Percentiles rank a stretch among this genome's conserved stretches.
Conservation (phyloP, 108 stramenopile genomes). For the Skeletonema marinoi region DNA sequence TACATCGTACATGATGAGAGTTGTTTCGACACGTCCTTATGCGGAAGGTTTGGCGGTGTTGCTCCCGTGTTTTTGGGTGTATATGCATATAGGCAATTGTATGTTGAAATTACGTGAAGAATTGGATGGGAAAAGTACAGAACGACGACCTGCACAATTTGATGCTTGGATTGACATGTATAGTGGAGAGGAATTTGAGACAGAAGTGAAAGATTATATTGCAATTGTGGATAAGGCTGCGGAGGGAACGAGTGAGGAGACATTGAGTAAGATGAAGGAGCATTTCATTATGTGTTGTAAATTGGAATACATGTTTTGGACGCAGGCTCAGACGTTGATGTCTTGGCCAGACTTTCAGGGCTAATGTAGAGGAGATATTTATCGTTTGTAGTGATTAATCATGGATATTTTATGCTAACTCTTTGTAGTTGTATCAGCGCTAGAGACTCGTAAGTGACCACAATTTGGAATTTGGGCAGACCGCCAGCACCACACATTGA, state of each 20-base stretch:
- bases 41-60: conserved; percentile 81
- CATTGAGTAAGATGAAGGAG: conserved; percentile 66
- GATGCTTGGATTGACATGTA: conserved; percentile 94
- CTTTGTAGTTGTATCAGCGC: no score
- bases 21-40: conserved; percentile 60
- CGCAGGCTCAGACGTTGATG: conserved; percentile 63
- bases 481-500: no score
- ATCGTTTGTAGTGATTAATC: no score
- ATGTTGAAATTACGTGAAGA: conserved; percentile 80
- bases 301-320: conserved; percentile 93
- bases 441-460: no score
- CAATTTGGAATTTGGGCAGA: no score
- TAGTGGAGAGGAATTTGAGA: conserved; percentile 82
- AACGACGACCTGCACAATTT: conserved; percentile 58
- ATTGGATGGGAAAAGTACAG: conserved; percentile 53
- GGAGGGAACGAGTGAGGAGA: conserved; percentile 38
- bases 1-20: conserved; percentile 82
- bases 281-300: conserved; percentile 84
- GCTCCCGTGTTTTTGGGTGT: conserved; percentile 91
- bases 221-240: conserved; percentile 63
- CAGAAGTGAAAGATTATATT: conserved; percentile 76
- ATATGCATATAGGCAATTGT: conserved; percentile 85
- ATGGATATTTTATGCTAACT: no score
- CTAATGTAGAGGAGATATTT: neutral
- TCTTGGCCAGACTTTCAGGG: conserved; percentile 58